These are phyloP conservation scores for Lepiota brunneoincarnata DNA, from an alignment of 768 basidiomycete species.

Conservation along the genomic window DNA sequence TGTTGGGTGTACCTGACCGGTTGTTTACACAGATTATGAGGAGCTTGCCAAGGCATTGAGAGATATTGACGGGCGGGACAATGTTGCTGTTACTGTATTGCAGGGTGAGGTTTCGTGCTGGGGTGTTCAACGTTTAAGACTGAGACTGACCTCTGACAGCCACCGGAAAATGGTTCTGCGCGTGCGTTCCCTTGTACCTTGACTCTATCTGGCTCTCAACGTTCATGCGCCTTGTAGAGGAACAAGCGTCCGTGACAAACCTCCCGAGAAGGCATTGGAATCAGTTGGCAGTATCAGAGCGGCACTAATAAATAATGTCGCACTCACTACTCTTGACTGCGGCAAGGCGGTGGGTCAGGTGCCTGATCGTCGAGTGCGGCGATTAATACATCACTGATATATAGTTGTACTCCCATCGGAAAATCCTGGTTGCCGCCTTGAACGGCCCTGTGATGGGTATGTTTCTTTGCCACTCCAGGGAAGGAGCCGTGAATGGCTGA, in stretches of 20 bases:
- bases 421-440: conserved; percentile 66
- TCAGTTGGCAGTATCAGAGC: conserved; percentile 38
- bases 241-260: conserved; percentile 47
- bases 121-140: neutral
- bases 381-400: neutral
- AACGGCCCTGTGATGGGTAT: conserved; percentile 78
- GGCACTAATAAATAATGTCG: conserved; percentile 42
- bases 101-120: conserved; percentile 44
- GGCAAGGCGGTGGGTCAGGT: conserved; percentile 54
- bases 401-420: conserved; percentile 69
- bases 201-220: neutral
- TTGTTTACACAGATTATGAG: conserved; percentile 56
- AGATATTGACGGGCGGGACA: conserved; percentile 54
- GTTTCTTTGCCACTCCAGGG: conserved; percentile 10
- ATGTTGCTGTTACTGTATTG: conserved; percentile 66
- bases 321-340: conserved; percentile 55
- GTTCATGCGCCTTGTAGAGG: conserved; percentile 37
- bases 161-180: conserved; percentile 71
- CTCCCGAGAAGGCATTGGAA: conserved; percentile 7
- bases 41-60: conserved; percentile 55
- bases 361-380: neutral
- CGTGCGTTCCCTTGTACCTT: conserved; percentile 40
- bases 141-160: conserved; percentile 32
- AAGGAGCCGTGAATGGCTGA: neutral
- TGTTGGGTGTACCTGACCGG: neutral